Percentiles rank a stretch among this genome's conserved stretches.
These are phyloP conservation scores for Escovopsis weberi DNA, from an alignment of 2,329 filamentous ascomycete species.

Conservation along the genomic window DNA sequence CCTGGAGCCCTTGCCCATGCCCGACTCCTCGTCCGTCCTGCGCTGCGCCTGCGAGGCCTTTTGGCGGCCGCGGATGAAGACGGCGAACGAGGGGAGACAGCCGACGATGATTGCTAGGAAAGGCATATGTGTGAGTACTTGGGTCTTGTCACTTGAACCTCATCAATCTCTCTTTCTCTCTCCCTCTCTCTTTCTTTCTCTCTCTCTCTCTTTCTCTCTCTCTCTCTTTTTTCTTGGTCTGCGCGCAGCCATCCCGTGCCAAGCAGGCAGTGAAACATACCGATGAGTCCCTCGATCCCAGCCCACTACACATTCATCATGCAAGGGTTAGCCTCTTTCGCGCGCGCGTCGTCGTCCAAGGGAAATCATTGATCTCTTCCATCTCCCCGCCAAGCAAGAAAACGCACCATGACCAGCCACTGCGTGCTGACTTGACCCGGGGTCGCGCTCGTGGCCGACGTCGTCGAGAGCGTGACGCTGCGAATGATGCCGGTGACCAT, in stretches of 20 bases:
- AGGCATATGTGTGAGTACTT: too few species aligned
- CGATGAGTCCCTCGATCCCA: slow-evolving; percentile 8
- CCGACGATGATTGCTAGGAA: slow-evolving; percentile 8
- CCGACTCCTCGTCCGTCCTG: not conserved
- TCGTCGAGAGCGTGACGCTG: slow-evolving; percentile 7
- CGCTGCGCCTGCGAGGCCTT: slow-evolving; percentile 3
- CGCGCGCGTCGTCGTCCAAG: too few species aligned
- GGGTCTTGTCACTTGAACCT: too few species aligned
- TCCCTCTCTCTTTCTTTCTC: too few species aligned
- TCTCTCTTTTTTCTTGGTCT: not conserved
- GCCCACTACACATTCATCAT: slow-evolving; percentile 5
- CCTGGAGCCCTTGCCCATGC: not conserved
- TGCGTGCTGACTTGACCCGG: slow-evolving; percentile 9
- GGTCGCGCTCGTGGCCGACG: not conserved
- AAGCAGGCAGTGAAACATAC: slow-evolving; percentile 3
- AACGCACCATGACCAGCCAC: slow-evolving; percentile 10
- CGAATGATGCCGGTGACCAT: slow-evolving; percentile 10
- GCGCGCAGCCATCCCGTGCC: not conserved
- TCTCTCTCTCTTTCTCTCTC: too few species aligned
- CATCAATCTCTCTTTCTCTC: too few species aligned
- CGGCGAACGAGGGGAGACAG: slow-evolving; percentile 8
- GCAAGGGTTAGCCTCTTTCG: too few species aligned
- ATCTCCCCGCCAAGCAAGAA: too few species aligned
- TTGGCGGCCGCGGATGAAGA: slow-evolving; percentile 8
- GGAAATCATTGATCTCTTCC: too few species aligned